Base-by-base conservation (phyloP, 345 rosid genomes). In the Draba incana region DNA sequence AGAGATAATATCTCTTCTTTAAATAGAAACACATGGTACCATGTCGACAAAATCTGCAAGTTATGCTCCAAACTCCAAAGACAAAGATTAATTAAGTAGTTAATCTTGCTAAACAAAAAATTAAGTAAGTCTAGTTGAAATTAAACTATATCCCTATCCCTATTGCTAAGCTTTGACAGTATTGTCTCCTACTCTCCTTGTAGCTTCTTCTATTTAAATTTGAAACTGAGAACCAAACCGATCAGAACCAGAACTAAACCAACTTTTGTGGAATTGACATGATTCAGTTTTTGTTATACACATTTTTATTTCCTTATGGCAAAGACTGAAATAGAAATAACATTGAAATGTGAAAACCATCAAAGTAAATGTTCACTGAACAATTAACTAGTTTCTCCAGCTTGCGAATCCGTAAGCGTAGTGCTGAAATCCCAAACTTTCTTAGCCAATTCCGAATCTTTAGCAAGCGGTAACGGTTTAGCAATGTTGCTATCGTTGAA, bases 351-450 rank as follows among this genome's bases (percentile, higher is more conserved):
- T 46, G 25, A 2, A 57, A 16, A 8, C 24, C 43, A 39, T 38
- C 10, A 38, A 10, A 16, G 53, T 43, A 10, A 35, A 24, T 31
- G 2, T 62, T 4, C 8, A 8, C 3, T 38, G 45, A 72, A 56
- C 8, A 55, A 9, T 31, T n/a, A 31, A 50, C 52, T 65, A 42
- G 24, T 65, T 57, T 52, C 58, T 60, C 69, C 56, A 60, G 59
- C 25, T 12, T 42, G 58, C 0, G 79, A 64, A 37, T 65, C 59
- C 25, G 74, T 66, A 69, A 83, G 69, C 58, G 54, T 71, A 53
- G 61, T 59, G 64, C 80, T 82, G 62, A 82, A 75, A 44, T 82
- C 90, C 86, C 87, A 82, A 11, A 83, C 69, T 50, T 74, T 83
- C 73, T 58, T 79, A 10, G 81, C 84, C 66, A 83, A 37, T 3